A percentile compares a stretch with the other conserved stretches of the same genome.
phyloP scores from a whole-genome alignment of 345 rosid genomes.

The Clausena lansium region DNA sequence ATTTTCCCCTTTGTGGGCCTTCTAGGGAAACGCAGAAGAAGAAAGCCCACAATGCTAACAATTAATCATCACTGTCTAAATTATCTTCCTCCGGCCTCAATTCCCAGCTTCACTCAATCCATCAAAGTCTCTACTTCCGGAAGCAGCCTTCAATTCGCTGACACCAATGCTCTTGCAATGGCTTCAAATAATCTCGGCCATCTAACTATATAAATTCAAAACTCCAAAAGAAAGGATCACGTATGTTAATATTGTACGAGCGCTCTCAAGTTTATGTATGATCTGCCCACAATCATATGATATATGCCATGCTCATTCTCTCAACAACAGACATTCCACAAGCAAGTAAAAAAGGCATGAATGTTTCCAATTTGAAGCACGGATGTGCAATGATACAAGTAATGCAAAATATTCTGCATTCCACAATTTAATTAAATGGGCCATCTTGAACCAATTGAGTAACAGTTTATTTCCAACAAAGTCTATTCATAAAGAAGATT shows the following conservation, averaged over 20 bases:
- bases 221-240: too few relatives aligned
- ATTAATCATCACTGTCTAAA: not conserved
- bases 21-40: not conserved
- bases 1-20: not conserved
- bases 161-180: not conserved
- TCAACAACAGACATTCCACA: not conserved
- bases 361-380: not conserved
- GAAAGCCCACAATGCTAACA: not conserved
- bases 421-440: conserved; percentile 2
- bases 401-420: not conserved
- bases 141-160: not conserved
- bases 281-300: too few relatives aligned
- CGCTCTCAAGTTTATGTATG: not conserved
- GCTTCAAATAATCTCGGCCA: not conserved
- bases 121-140: not conserved
- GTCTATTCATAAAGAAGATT: not conserved
- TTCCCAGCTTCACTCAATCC: not conserved
- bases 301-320: not conserved
- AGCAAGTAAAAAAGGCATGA: not conserved
- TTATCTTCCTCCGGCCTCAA: not conserved
- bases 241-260: too few relatives aligned
- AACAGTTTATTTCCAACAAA: not conserved
- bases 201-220: not conserved
- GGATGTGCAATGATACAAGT: not conserved
- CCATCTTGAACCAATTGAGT: not conserved